phyloP scores from a whole-genome alignment of 164 flowering plant genomes.

The Akebia trifoliata region DNA sequence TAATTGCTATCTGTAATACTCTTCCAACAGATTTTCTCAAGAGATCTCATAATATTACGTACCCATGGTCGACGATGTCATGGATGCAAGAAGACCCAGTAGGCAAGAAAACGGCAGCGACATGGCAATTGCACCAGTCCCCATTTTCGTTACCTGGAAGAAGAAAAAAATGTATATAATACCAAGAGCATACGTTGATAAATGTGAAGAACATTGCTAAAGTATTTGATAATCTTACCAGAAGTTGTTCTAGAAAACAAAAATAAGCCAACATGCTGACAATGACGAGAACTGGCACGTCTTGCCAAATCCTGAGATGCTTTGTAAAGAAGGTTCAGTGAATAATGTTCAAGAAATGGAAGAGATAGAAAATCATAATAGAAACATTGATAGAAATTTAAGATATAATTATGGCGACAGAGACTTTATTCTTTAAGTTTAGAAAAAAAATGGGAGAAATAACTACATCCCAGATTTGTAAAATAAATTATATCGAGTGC shows the following conservation, averaged over 20 bases:
- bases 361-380: background rate
- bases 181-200: background rate
- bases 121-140: slow-evolving; percentile 74
- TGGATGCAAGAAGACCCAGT: slow-evolving; percentile 82
- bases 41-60: slow-evolving; percentile 13
- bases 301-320: slow-evolving; percentile 81
- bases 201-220: background rate
- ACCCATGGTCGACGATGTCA: slow-evolving; percentile 97
- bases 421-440: too few relatives aligned
- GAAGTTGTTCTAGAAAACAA: slow-evolving; percentile 94
- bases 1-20: background rate
- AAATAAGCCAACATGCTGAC: slow-evolving; percentile 96
- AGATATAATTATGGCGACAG: background rate
- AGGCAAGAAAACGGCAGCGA: slow-evolving; percentile 92
- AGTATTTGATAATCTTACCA: slow-evolving; percentile 45
- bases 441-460: too few relatives aligned
- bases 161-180: slow-evolving; percentile 1
- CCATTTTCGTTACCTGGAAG: slow-evolving; percentile 72
- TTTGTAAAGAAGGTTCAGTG: slow-evolving; percentile 6
- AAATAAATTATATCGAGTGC: too few relatives aligned
- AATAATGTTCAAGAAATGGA: background rate
- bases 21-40: background rate
- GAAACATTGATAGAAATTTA: background rate
- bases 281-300: slow-evolving; percentile 85
- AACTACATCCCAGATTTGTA: too few relatives aligned